Percentiles rank a stretch among this genome's conserved stretches.
These are phyloP conservation scores for Coleophoma cylindrospora DNA, from an alignment of 2,329 filamentous ascomycete genomes.

Conservation along the genomic window DNA sequence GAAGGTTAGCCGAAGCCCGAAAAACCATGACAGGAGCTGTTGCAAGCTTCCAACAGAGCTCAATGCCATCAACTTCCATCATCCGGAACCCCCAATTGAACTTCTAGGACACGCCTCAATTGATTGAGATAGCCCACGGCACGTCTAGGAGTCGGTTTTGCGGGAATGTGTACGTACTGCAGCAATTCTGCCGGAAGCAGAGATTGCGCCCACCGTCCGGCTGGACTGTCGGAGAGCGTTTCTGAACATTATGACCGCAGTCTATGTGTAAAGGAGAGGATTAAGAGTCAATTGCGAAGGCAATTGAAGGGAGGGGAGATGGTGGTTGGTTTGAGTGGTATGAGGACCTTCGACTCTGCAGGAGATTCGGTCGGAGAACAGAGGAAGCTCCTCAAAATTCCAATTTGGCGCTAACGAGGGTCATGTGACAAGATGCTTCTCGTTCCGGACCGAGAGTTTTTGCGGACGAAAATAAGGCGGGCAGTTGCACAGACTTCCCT, in stretches of 20 bases:
- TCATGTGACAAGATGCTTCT: not conserved
- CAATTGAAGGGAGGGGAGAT: conserved; percentile 60
- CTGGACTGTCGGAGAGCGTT: conserved; percentile 96
- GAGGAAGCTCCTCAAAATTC: conserved; percentile 1
- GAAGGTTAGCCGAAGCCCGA: conserved; percentile 49
- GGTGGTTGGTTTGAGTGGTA: conserved; percentile 31
- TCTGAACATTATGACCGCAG: conserved; percentile 81
- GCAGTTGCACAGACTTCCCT: too few species aligned
- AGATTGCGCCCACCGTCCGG: conserved; percentile 90
- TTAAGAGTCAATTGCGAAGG: conserved; percentile 58
- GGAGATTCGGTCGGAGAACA: conserved; percentile 6
- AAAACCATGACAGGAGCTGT: conserved; percentile 27
- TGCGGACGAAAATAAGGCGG: too few species aligned
- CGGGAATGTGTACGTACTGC: conserved; percentile 72
- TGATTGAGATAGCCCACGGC: conserved; percentile 25
- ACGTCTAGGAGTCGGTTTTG: conserved; percentile 32
- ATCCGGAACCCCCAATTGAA: conserved; percentile 24
- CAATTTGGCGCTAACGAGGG: not conserved
- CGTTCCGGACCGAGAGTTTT: too few species aligned
- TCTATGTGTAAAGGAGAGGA: conserved; percentile 45
- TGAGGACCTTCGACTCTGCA: conserved; percentile 17
- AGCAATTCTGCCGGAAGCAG: conserved; percentile 85
- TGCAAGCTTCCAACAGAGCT: conserved; percentile 32
- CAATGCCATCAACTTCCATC: conserved; percentile 27
- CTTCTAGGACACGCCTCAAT: conserved; percentile 34